Evolutionary conservation across 805 yeast genomes (phyloP).

Genomic region (Myxozyma kluyveri): DNA sequence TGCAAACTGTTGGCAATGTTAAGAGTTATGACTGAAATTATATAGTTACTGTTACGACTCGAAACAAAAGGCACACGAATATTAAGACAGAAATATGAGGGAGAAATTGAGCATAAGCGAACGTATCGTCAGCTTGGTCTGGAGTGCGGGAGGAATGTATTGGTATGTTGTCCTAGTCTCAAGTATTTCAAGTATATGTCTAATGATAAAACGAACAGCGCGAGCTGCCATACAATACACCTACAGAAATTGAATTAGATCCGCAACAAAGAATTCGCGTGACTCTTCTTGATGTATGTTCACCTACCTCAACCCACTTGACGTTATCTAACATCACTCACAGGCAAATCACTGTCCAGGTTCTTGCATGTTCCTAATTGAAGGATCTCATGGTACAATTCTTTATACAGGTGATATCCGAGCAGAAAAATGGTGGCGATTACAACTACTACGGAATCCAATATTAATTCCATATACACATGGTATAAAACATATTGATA

Average conservation of each 20-base stretch:
- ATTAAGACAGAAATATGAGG: conserved; percentile 17
- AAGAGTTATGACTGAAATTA: background rate
- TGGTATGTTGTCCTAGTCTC: background rate
- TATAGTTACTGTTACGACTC: conserved; percentile 11
- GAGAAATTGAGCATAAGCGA: conserved; percentile 31
- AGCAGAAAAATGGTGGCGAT: conserved; percentile 55
- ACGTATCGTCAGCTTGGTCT: conserved; percentile 30
- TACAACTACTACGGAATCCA: conserved; percentile 42
- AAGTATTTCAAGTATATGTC: background rate
- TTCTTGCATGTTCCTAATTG: conserved; percentile 52
- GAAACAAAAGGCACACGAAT: conserved; percentile 5
- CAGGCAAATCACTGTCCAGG: conserved; percentile 60
- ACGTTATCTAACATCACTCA: background rate
- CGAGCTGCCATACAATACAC: conserved; percentile 28
- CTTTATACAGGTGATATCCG: conserved; percentile 58
- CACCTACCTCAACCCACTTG: background rate
- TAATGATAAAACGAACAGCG: conserved; percentile 6
- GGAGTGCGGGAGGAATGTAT: conserved; percentile 8
- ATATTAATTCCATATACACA: conserved; percentile 44
- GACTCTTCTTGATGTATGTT: conserved; percentile 42
- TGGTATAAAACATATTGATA: conserved; percentile 41
- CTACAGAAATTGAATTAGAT: conserved; percentile 29
- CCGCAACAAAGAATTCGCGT: conserved; percentile 35
- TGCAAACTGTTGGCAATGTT: background rate
- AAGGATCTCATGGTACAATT: conserved; percentile 39